These are phyloP conservation scores for Bertia moriformis DNA, from an alignment of 2,329 filamentous ascomycete genomes.

Conservation along the genomic window DNA sequence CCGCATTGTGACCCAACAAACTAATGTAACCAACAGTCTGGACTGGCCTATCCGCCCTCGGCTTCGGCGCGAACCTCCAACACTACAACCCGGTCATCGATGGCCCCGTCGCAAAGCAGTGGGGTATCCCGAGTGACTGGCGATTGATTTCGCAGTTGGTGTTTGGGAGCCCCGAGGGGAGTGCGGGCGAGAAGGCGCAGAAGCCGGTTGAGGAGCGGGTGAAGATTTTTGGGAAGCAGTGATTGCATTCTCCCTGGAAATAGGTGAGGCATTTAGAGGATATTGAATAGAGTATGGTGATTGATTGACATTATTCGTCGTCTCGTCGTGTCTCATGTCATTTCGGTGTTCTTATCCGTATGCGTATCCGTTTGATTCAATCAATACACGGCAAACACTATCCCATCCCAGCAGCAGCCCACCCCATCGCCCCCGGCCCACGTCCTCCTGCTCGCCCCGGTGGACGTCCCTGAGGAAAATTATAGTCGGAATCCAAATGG, in stretches of 20 bases:
- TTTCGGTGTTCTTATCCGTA: no score
- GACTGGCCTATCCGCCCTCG: slow-evolving; percentile 36
- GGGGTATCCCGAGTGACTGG: slow-evolving; percentile 61
- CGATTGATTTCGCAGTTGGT: slow-evolving; percentile 71
- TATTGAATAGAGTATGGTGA: no score
- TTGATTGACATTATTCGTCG: no score
- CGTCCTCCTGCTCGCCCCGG: no score
- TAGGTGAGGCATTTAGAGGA: no score
- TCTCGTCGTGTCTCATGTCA: no score
- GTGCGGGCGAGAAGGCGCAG: slow-evolving; percentile 48
- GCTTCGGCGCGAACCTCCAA: slow-evolving; percentile 77
- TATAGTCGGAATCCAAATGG: neutral
- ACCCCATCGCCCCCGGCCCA: no score
- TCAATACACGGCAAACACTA: no score
- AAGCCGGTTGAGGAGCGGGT: slow-evolving; percentile 50
- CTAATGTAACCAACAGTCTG: slow-evolving; percentile 5
- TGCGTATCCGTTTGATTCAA: no score
- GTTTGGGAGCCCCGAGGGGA: slow-evolving; percentile 52
- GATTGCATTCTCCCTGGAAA: no score
- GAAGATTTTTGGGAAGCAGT: slow-evolving; percentile 37
- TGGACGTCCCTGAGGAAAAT: neutral
- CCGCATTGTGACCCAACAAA: slow-evolving; percentile 4
- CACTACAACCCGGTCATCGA: slow-evolving; percentile 86
- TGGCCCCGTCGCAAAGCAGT: slow-evolving; percentile 50
- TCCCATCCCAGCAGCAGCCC: no score